phyloP scores from a whole-genome alignment of 805 yeast genomes.

The Teunomyces aglyptinius region DNA sequence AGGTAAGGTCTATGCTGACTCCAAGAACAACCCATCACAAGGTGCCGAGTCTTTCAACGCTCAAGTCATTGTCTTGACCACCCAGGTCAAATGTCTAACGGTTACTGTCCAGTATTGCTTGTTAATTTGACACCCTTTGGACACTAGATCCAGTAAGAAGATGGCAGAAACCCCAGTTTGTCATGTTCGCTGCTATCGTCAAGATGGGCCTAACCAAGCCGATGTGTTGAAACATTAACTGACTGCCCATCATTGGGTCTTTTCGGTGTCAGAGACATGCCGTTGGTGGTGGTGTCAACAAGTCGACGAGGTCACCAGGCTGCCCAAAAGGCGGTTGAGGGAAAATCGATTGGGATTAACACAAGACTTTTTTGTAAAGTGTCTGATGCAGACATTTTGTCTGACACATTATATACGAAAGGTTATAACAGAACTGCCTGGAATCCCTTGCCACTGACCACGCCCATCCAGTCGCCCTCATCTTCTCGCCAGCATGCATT shows the following conservation, averaged over 20 bases:
- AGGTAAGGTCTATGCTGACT: conserved; percentile 92
- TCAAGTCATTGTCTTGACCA: conserved; percentile 84
- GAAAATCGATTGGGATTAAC: too few relatives aligned
- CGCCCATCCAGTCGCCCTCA: conserved; percentile 79
- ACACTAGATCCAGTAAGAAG: conserved; percentile 61
- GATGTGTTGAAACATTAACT: conserved; percentile 44
- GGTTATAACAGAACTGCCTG: conserved; percentile 49
- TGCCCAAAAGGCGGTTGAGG: conserved; percentile 80
- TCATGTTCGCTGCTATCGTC: conserved; percentile 41
- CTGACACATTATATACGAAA: too few relatives aligned
- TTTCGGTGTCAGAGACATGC: conserved; percentile 94
- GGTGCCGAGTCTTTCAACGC: conserved; percentile 76
- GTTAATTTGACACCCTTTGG: conserved; percentile 80
- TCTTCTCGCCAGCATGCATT: conserved; percentile 67
- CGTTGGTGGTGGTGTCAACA: conserved; percentile 99
- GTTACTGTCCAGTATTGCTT: conserved; percentile 93
- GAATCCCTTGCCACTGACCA: conserved; percentile 63
- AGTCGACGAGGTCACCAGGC: conserved; percentile 96
- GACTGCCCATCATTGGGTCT: conserved; percentile 47
- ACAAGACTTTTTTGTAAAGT: too few relatives aligned
- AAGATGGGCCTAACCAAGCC: conserved; percentile 44
- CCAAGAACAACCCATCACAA: conserved; percentile 84
- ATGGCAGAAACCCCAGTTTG: conserved; percentile 33
- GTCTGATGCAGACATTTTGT: too few relatives aligned
- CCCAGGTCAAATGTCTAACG: conserved; percentile 89